phyloP scores from a whole-genome alignment of 768 basidiomycete species.

The Pilatotrama ljubarskyi region DNA sequence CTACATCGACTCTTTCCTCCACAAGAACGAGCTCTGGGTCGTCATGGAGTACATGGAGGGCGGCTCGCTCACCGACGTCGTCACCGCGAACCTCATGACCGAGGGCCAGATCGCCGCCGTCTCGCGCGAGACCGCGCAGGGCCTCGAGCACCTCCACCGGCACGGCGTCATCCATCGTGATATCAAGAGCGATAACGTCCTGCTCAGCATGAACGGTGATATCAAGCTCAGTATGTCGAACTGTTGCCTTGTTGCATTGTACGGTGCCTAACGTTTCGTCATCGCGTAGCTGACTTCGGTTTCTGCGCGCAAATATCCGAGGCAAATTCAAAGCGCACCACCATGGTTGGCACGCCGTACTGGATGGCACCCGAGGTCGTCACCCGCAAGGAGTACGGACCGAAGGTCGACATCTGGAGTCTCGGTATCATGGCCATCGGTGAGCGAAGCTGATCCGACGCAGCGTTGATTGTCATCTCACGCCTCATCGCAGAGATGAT shows the following conservation, averaged over 20 bases:
- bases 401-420: slow-evolving; percentile 98
- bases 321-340: slow-evolving; percentile 87
- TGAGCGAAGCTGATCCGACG: slow-evolving; percentile 25
- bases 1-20: slow-evolving; percentile 96
- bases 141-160: slow-evolving; percentile 90
- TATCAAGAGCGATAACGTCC: slow-evolving; percentile 98
- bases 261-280: slow-evolving; percentile 3
- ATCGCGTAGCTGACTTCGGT: slow-evolving; percentile 85
- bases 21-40: slow-evolving; percentile 99
- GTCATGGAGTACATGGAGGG: slow-evolving; percentile 99
- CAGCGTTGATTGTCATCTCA: background rate
- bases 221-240: slow-evolving; percentile 90
- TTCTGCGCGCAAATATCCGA: slow-evolving; percentile 97
- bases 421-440: slow-evolving; percentile 96
- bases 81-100: slow-evolving; percentile 94
- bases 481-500: slow-evolving; percentile 76
- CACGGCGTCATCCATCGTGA: slow-evolving; percentile 99
- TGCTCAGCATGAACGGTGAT: slow-evolving; percentile 90
- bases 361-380: slow-evolving; percentile 99
- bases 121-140: slow-evolving; percentile 88
- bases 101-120: slow-evolving; percentile 99
- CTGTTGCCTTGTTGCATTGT: background rate
- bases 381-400: slow-evolving; percentile 95
- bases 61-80: slow-evolving; percentile 91
- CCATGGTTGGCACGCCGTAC: slow-evolving; percentile 98